phyloP scores from a whole-genome alignment of 2,329 filamentous ascomycete species.

The Eutypa lata region DNA sequence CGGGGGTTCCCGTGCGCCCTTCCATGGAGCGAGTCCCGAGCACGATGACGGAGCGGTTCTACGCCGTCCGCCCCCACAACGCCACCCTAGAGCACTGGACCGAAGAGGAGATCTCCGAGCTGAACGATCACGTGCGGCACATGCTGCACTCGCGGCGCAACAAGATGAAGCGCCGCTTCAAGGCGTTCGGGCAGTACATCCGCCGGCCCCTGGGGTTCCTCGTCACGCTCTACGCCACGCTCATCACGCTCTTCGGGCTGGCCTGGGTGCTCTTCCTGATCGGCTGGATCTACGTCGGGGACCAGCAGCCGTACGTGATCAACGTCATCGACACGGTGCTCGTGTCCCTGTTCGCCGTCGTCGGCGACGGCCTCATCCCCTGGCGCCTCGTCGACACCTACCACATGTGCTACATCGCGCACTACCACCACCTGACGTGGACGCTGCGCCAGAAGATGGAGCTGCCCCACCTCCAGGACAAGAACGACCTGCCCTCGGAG shows the following conservation, averaged over 20 bases:
- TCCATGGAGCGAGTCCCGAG: constrained; percentile 35
- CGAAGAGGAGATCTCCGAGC: constrained; percentile 67
- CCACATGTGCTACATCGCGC: constrained; percentile 79
- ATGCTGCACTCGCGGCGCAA: constrained; percentile 80
- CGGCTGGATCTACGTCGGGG: constrained; percentile 81
- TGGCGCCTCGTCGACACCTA: constrained; percentile 82
- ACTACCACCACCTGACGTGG: constrained; percentile 66
- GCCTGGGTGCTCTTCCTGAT: constrained; percentile 92
- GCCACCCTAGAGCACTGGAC: constrained; percentile 71
- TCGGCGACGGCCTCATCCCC: constrained; percentile 68
- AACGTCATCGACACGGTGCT: constrained; percentile 70
- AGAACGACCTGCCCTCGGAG: constrained; percentile 61
- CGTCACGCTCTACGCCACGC: constrained; percentile 76
- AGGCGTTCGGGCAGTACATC: constrained; percentile 78
- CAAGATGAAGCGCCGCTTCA: constrained; percentile 75
- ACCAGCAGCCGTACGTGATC: constrained; percentile 65
- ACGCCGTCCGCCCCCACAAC: constrained; percentile 76
- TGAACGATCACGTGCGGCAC: constrained; percentile 85
- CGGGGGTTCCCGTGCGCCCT: constrained; percentile 14
- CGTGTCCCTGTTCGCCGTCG: constrained; percentile 67
- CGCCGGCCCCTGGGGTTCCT: constrained; percentile 74
- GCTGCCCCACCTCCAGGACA: constrained; percentile 62
- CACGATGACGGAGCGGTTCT: constrained; percentile 70
- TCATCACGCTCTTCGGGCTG: constrained; percentile 81
- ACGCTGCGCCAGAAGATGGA: constrained; percentile 58